A percentile compares a stretch with the other conserved stretches of the same genome.
phyloP scores from a whole-genome alignment of 345 rosid genomes.

The Salix dunnii region DNA sequence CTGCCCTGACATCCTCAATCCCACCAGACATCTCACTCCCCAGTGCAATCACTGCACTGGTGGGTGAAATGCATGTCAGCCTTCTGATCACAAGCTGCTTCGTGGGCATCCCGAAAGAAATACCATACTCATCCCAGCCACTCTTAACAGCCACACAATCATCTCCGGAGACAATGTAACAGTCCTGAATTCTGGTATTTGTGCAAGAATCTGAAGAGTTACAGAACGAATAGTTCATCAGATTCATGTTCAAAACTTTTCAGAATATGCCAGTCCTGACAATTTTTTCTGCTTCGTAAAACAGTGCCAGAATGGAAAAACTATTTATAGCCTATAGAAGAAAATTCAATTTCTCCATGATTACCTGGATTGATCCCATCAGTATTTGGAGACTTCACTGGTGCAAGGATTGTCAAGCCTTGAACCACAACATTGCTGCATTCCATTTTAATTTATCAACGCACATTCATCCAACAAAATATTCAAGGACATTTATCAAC shows the following conservation, averaged over 20 bases:
- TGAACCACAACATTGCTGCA: constrained; percentile 28
- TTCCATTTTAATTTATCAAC: not conserved
- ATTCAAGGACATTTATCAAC: not conserved
- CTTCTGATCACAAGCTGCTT: constrained; percentile 26
- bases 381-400: constrained; percentile 28
- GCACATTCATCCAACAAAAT: not conserved
- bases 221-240: not conserved
- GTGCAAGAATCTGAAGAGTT: constrained; percentile 27
- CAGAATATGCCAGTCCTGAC: not conserved
- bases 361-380: constrained; percentile 37
- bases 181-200: constrained; percentile 32
- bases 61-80: constrained; percentile 32
- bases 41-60: constrained; percentile 22
- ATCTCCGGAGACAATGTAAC: constrained; percentile 28
- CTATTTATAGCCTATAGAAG: not conserved
- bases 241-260: not conserved
- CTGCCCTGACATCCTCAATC: constrained; percentile 31
- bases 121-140: constrained; percentile 33
- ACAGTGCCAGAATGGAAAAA: not conserved
- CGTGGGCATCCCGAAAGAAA: constrained; percentile 32
- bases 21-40: constrained; percentile 36
- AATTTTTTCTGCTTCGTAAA: not conserved
- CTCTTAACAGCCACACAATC: constrained; percentile 34
- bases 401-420: constrained; percentile 31
- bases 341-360: not conserved